A percentile compares a stretch with the other conserved stretches of the same genome.
phyloP scores from a whole-genome alignment of 2,329 filamentous ascomycete species.

The Fusarium sp. region DNA sequence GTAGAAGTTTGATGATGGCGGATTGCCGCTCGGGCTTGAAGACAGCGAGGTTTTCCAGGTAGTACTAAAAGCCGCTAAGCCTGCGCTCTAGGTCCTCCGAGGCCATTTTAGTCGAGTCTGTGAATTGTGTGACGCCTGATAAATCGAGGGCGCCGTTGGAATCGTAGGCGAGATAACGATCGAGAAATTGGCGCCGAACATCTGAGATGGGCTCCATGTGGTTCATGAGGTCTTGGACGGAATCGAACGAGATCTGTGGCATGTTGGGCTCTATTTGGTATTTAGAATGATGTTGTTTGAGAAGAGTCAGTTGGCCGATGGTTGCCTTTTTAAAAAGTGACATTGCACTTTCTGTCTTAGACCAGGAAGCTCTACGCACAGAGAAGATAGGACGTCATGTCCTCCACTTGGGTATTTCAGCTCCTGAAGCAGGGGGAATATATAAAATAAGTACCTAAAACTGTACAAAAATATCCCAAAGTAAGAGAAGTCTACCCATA shows the following conservation, averaged over 20 bases:
- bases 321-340: background rate
- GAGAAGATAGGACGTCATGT: background rate
- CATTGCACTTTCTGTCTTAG: background rate
- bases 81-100: background rate
- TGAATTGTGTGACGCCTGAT: background rate
- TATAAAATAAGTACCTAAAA: no score
- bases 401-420: no score
- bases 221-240: background rate
- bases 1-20: background rate
- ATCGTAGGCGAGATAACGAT: background rate
- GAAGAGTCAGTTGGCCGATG: background rate
- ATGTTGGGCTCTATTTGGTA: background rate
- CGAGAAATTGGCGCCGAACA: background rate
- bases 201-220: background rate
- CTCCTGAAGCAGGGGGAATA: no score
- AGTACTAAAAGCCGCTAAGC: background rate
- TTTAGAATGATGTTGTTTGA: background rate
- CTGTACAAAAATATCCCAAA: no score
- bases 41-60: background rate
- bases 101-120: no score
- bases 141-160: background rate
- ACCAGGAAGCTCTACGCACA: background rate
- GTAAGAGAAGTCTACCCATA: background rate
- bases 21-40: background rate
- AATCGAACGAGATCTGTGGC: background rate